Evolutionary conservation across 768 basidiomycete species (phyloP).

Genomic region (Kwoniella newhampshirensis): DNA sequence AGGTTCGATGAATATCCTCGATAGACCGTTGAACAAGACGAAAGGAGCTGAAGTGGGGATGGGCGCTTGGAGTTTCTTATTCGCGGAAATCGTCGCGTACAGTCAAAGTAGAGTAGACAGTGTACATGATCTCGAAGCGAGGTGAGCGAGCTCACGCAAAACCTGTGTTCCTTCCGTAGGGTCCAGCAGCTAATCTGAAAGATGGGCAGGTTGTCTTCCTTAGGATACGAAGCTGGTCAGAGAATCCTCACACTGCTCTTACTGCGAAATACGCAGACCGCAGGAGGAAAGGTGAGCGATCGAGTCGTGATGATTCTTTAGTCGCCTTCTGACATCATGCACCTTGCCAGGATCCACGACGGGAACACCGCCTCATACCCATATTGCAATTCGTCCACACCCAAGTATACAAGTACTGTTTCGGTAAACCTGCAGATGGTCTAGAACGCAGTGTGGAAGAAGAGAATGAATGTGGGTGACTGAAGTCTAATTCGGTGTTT

Average conservation of each 20-base stretch:
- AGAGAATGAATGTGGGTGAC: conserved; percentile 77
- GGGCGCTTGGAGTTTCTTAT: conserved; percentile 82
- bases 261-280: conserved; percentile 46
- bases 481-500: not conserved
- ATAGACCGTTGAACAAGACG: conserved; percentile 83
- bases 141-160: conserved; percentile 57
- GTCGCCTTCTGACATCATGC: not conserved
- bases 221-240: conserved; percentile 88
- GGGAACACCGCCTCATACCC: conserved; percentile 85
- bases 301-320: not conserved
- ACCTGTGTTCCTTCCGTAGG: not conserved
- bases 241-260: conserved; percentile 63
- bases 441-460: conserved; percentile 96
- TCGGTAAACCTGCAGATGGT: conserved; percentile 88
- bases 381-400: conserved; percentile 92
- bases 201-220: conserved; percentile 71
- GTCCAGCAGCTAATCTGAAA: not conserved
- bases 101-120: conserved; percentile 93
- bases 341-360: conserved; percentile 74
- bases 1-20: conserved; percentile 63
- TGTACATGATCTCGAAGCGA: conserved; percentile 90
- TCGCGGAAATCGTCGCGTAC: conserved; percentile 91
- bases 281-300: conserved; percentile 45
- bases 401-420: conserved; percentile 91
- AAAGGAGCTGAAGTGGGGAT: conserved; percentile 78